Base-by-base conservation (phyloP, 2,329 filamentous ascomycete genomes). In the Penicillium psychrosexuale region DNA sequence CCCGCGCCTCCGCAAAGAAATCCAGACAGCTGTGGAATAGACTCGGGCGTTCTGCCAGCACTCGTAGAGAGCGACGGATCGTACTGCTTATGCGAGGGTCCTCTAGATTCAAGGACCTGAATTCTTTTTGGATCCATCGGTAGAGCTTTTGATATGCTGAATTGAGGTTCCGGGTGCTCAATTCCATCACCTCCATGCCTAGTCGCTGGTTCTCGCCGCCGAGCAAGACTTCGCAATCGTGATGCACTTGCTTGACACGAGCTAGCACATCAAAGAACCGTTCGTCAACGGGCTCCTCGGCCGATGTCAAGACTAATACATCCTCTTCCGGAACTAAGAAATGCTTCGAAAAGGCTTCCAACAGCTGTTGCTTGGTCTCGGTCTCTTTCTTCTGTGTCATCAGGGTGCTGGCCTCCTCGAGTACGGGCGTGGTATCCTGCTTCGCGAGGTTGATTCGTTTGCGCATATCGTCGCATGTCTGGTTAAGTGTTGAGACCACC, bases 111-210 rank as follows among this genome's bases (percentile, higher is more conserved):
- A 97, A 76, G 0, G 87, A 87, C 71, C 92, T 96, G 75, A 99
- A 95, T 66, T 97, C 91, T 56, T 89, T 86, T 70, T 97, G 92
- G 19, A 96, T 86, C 93, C 93, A 99, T 65, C 90, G 86, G 74
- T 96, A 97, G 3, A 99, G 82, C 70, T 97, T 99, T 69, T 99
- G 93, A 65, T 94, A 99, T 5, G 90, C 93, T 15, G 87, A 82
- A 66, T 96, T 94, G 47, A 99, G 81, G 58, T 90, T 85, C 56
- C 90, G 91, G 0, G 91, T 92, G 52, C 87, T 93, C 70, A 93
- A 85, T 59, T 97, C 93, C 81, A 97, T 92, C 46, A 97, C 83
- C 65, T 97, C 92, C 4, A 95, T 78, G 0, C 93, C 94, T 0
- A 97, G 77, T 8, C 87, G 86, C 73, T 97, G 92, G 64, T 91